Percentiles rank a stretch among this genome's conserved stretches.
phyloP scores from a whole-genome alignment of 116 monocot genomes.

The Phalaenopsis hybrid region DNA sequence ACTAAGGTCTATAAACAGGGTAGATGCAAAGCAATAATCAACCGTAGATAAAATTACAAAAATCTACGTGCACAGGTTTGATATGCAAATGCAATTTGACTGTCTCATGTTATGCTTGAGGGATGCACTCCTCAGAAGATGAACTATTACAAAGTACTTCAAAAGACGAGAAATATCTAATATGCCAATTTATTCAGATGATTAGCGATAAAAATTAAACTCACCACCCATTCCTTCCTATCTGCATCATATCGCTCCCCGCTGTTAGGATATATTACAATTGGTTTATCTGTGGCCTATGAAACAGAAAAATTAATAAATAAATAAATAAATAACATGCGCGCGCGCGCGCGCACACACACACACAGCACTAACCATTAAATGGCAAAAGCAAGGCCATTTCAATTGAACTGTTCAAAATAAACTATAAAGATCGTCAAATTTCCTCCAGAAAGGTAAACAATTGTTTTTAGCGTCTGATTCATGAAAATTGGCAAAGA shows the following conservation, averaged over 20 bases:
- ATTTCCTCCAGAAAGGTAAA: not conserved
- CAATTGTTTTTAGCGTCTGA: not conserved
- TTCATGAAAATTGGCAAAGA: not conserved
- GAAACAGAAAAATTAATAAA: not conserved
- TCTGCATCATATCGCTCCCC: slow-evolving; percentile 79
- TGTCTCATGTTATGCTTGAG: not conserved
- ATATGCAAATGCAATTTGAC: not conserved
- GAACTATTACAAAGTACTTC: not conserved
- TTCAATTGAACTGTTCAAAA: not conserved
- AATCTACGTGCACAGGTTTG: not conserved
- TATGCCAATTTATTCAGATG: not conserved
- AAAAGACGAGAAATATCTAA: not conserved
- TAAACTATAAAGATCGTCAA: not conserved
- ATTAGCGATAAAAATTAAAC: slow-evolving; percentile 13
- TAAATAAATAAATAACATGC: not conserved
- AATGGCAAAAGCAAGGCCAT: not conserved
- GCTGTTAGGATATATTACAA: slow-evolving; percentile 89
- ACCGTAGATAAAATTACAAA: not conserved
- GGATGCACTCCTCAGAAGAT: not conserved
- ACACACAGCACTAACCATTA: not conserved
- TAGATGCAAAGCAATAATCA: not conserved
- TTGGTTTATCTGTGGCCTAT: slow-evolving; percentile 74
- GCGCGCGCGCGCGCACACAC: too few relatives aligned
- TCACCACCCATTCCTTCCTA: slow-evolving; percentile 90
- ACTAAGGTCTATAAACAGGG: not conserved